Conservation (phyloP, 164 flowering plant species). For the Tetracentron sinense region DNA sequence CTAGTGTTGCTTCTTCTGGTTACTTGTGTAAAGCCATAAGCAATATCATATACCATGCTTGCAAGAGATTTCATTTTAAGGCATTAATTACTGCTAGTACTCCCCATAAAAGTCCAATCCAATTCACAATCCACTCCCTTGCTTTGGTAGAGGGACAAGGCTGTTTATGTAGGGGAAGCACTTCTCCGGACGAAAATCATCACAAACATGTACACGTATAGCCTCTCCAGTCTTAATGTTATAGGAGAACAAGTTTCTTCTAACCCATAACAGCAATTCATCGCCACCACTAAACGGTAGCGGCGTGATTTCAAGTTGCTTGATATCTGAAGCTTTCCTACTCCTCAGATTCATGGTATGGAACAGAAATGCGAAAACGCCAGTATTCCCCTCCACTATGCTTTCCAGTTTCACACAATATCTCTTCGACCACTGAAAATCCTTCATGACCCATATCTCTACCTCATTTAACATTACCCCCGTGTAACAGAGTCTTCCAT, state of each 20-base stretch:
- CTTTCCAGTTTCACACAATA: neutral
- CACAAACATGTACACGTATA: too few species aligned
- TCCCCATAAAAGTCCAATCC: too few species aligned
- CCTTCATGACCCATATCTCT: neutral
- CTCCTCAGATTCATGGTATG: neutral
- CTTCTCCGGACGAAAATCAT: neutral
- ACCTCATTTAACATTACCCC: neutral
- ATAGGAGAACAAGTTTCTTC: neutral
- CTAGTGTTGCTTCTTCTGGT: too few species aligned
- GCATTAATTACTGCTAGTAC: too few species aligned
- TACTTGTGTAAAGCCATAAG: too few species aligned
- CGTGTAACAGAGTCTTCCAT: neutral
- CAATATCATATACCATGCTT: too few species aligned
- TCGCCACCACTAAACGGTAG: neutral
- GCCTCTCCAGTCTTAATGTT: neutral
- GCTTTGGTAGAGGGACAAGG: neutral
- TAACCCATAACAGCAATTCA: too few species aligned
- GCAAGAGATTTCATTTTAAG: too few species aligned
- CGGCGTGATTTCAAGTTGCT: neutral
- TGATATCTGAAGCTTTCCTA: neutral
- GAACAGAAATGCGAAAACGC: neutral
- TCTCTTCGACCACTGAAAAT: neutral
- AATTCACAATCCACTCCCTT: too few species aligned
- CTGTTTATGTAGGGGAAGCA: neutral
- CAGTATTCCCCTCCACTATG: neutral